Conservation (phyloP, 768 basidiomycete species). For the Naganishia friedmannii region DNA sequence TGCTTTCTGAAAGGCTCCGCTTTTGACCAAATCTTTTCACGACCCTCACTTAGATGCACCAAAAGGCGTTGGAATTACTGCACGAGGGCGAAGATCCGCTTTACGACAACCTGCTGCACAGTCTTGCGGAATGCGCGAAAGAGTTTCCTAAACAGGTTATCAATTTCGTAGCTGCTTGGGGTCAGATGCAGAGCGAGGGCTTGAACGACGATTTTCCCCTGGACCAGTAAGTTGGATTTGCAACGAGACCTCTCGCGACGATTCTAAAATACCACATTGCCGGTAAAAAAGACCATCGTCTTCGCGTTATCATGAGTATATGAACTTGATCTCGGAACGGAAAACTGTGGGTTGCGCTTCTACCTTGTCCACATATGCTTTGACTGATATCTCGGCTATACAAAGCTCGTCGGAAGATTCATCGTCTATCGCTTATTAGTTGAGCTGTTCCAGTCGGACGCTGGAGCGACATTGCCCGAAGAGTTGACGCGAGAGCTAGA, state of each 20-base stretch:
- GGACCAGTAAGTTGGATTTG: slow-evolving; percentile 1
- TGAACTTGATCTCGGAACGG: slow-evolving; percentile 17
- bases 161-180: slow-evolving; percentile 23
- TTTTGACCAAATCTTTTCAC: not conserved
- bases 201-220: not conserved
- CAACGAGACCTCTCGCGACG: too few species aligned
- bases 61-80: slow-evolving; percentile 5
- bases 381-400: not conserved
- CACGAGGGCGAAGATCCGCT: slow-evolving; percentile 22
- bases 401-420: slow-evolving; percentile 22
- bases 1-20: not conserved
- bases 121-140: slow-evolving; percentile 7
- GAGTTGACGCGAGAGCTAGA: slow-evolving; percentile 21
- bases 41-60: slow-evolving; percentile 1
- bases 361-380: not conserved
- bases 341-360: slow-evolving; percentile 12
- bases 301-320: slow-evolving; percentile 9
- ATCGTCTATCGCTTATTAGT: slow-evolving; percentile 29
- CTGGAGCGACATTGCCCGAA: slow-evolving; percentile 1
- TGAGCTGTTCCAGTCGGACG: slow-evolving; percentile 18
- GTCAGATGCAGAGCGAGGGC: slow-evolving; percentile 24
- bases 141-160: slow-evolving; percentile 23
- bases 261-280: not conserved
- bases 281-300: slow-evolving; percentile 16
- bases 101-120: slow-evolving; percentile 20